A percentile compares a stretch with the other conserved stretches of the same genome.
Evolutionary conservation across 1,284 basidiomycete species (phyloP).

Genomic region (Coniferiporia sulphurascens): DNA sequence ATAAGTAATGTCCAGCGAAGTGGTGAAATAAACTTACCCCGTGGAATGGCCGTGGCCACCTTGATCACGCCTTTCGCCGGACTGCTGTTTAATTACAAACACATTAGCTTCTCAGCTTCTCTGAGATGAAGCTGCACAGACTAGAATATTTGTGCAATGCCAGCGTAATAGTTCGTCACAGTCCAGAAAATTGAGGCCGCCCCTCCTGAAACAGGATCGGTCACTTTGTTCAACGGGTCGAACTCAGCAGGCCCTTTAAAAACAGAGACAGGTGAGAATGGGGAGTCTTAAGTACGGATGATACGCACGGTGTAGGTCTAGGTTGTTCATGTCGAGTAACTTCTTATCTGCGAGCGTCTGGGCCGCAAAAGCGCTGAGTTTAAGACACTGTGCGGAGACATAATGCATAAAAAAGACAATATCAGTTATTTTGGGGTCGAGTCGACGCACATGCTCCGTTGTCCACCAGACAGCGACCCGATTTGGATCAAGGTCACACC

Average conservation of each 20-base stretch:
- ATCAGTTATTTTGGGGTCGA: not conserved
- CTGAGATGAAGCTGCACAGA: constrained; percentile 22
- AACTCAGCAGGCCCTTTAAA: constrained; percentile 2
- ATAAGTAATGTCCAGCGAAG: constrained; percentile 2
- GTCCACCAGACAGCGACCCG: constrained; percentile 58
- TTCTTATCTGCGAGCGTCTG: constrained; percentile 44
- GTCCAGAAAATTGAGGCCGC: constrained; percentile 46
- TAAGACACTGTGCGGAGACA: constrained; percentile 35
- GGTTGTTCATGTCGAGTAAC: constrained; percentile 36
- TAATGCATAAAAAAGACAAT: not conserved
- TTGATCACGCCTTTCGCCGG: constrained; percentile 42
- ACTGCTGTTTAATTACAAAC: constrained; percentile 22
- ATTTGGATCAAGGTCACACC: constrained; percentile 51
- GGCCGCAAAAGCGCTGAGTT: constrained; percentile 50
- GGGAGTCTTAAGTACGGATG: not conserved
- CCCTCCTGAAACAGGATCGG: constrained; percentile 43
- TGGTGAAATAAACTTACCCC: constrained; percentile 23
- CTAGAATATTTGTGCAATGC: constrained; percentile 43
- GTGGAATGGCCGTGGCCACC: constrained; percentile 39
- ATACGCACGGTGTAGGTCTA: constrained; percentile 45
- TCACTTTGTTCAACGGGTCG: constrained; percentile 32
- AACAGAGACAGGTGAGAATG: not conserved
- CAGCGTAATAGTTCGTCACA: constrained; percentile 41
- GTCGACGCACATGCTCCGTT: constrained; percentile 36
- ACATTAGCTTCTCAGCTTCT: not conserved